Conservation (phyloP, 164 flowering plant genomes). For the Houttuynia cordata region DNA sequence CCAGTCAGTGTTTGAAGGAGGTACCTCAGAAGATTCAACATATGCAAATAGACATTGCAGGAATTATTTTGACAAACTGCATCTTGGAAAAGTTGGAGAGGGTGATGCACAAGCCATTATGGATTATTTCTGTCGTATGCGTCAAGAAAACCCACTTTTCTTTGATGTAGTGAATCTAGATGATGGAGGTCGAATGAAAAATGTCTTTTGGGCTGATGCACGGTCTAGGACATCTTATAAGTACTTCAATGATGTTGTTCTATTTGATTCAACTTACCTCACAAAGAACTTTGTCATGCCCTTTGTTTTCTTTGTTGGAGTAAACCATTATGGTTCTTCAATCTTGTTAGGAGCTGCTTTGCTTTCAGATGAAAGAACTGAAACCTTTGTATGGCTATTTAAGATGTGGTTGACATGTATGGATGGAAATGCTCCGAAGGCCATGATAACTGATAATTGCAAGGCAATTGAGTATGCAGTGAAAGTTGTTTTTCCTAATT, state of each 20-base stretch:
- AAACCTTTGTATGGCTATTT: slow-evolving; percentile 6
- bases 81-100: not conserved
- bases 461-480: slow-evolving; percentile 2
- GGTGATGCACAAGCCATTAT: slow-evolving; percentile 1
- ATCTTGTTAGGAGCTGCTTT: slow-evolving; percentile 3
- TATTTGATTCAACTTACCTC: slow-evolving; percentile 4
- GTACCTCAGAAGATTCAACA: no score
- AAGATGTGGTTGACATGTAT: slow-evolving; percentile 8
- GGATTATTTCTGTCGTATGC: slow-evolving; percentile 7
- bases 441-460: slow-evolving; percentile 8
- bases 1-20: no score
- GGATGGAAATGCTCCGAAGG: slow-evolving; percentile 2
- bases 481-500: slow-evolving; percentile 3
- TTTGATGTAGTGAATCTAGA: slow-evolving; percentile 12
- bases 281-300: no score
- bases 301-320: slow-evolving; percentile 4
- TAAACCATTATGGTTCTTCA: slow-evolving; percentile 4
- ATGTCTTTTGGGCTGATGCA: slow-evolving; percentile 15
- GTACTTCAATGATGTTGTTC: slow-evolving; percentile 9
- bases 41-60: no score
- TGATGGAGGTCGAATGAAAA: slow-evolving; percentile 7
- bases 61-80: no score
- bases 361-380: slow-evolving; percentile 3
- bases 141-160: slow-evolving; percentile 8
- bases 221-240: slow-evolving; percentile 9